These are phyloP conservation scores for Eucalyptus viminalis DNA, from an alignment of 345 rosid species.

Conservation along the genomic window DNA sequence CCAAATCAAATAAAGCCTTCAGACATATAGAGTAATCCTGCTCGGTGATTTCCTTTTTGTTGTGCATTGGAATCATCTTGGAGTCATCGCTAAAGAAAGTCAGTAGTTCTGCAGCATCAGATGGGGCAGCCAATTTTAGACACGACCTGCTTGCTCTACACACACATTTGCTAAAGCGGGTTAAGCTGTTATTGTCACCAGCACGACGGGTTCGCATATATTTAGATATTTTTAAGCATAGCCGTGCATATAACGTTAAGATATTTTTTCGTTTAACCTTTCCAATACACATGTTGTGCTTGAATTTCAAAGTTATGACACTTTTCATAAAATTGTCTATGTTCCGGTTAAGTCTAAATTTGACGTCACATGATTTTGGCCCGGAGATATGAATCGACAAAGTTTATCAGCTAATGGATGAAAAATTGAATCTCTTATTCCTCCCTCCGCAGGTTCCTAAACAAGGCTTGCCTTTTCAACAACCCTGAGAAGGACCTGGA, in stretches of 20 bases:
- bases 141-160: background rate
- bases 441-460: slow-evolving; percentile 14
- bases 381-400: background rate
- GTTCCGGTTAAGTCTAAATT: background rate
- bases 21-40: too few species aligned
- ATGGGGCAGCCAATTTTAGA: background rate
- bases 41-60: too few species aligned
- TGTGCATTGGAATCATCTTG: background rate
- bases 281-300: background rate
- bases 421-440: background rate
- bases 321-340: background rate
- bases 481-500: slow-evolving; percentile 25
- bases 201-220: background rate
- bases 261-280: background rate
- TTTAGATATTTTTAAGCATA: background rate
- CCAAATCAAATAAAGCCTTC: too few species aligned
- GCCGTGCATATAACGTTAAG: background rate
- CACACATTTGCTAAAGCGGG: background rate
- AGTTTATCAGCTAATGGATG: background rate
- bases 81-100: background rate
- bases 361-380: background rate
- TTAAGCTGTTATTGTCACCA: background rate
- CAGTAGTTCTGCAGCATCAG: background rate
- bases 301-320: background rate
- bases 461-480: slow-evolving; percentile 37